phyloP scores from a whole-genome alignment of 1,284 basidiomycete species.

The Vanrija humicola region DNA sequence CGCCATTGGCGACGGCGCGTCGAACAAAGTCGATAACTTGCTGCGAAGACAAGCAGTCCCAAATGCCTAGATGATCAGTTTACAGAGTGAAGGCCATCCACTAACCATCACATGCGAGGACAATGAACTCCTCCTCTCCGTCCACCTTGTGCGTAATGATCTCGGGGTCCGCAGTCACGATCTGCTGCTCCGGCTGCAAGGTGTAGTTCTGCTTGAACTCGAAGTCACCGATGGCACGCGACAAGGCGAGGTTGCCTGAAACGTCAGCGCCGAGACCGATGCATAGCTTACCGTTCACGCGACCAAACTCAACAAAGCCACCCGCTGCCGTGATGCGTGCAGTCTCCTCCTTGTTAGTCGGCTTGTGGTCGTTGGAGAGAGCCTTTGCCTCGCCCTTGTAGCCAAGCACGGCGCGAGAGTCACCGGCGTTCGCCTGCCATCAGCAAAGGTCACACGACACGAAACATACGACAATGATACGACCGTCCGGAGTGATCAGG shows the following conservation, averaged over 20 bases:
- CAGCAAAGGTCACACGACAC: background rate
- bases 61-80: slow-evolving; percentile 67
- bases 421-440: slow-evolving; percentile 88
- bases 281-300: slow-evolving; percentile 77
- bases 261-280: background rate
- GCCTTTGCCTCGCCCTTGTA: slow-evolving; percentile 80
- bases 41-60: slow-evolving; percentile 94
- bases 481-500: slow-evolving; percentile 67
- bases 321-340: slow-evolving; percentile 87
- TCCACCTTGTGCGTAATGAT: slow-evolving; percentile 74
- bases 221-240: slow-evolving; percentile 94
- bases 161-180: slow-evolving; percentile 94
- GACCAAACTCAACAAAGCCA: slow-evolving; percentile 93
- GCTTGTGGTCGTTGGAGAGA: slow-evolving; percentile 95
- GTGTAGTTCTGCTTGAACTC: slow-evolving; percentile 94
- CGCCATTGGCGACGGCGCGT: slow-evolving; percentile 74
- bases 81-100: background rate
- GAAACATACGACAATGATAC: slow-evolving; percentile 70
- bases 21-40: slow-evolving; percentile 89
- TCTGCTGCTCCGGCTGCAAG: slow-evolving; percentile 80
- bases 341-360: slow-evolving; percentile 81
- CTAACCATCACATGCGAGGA: slow-evolving; percentile 93
- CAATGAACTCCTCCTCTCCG: slow-evolving; percentile 90
- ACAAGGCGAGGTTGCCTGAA: slow-evolving; percentile 89
- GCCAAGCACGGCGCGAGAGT: slow-evolving; percentile 88